These are phyloP conservation scores for Polysphondylium violaceum DNA, from an alignment of 78 protist genomes.

Conservation along the genomic window DNA sequence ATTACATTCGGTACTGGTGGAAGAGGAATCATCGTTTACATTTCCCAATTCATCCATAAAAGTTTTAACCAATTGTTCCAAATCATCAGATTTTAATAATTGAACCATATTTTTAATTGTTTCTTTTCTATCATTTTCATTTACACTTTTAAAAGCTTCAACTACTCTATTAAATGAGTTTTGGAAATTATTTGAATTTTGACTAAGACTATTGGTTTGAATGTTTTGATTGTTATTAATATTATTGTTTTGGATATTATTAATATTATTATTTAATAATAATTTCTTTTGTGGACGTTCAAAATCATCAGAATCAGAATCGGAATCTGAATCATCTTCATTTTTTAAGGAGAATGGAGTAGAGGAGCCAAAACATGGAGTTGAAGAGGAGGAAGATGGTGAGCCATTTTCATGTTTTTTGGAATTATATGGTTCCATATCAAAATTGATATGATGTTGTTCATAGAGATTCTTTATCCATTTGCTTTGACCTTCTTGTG, in stretches of 20 bases:
- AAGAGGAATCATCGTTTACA: neutral
- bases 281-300: slow-evolving; percentile 2
- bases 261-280: slow-evolving; percentile 1
- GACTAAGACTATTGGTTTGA: too few species aligned
- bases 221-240: slow-evolving; percentile 4
- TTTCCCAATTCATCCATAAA: slow-evolving; percentile 58
- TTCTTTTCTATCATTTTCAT: slow-evolving; percentile 2
- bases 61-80: slow-evolving; percentile 35
- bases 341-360: neutral
- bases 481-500: slow-evolving; percentile 56
- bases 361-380: neutral
- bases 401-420: slow-evolving; percentile 4
- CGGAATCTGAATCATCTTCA: neutral
- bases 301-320: neutral
- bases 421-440: slow-evolving; percentile 21
- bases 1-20: neutral
- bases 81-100: slow-evolving; percentile 38
- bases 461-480: slow-evolving; percentile 61
- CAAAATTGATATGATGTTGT: slow-evolving; percentile 40
- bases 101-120: slow-evolving; percentile 37
- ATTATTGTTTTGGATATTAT: slow-evolving; percentile 5
- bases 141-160: slow-evolving; percentile 40
- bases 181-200: slow-evolving; percentile 34
- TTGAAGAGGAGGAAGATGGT: neutral
- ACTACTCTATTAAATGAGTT: slow-evolving; percentile 49